Base-by-base conservation (phyloP, 257 asterid genomes). In the Solanum piurae region DNA sequence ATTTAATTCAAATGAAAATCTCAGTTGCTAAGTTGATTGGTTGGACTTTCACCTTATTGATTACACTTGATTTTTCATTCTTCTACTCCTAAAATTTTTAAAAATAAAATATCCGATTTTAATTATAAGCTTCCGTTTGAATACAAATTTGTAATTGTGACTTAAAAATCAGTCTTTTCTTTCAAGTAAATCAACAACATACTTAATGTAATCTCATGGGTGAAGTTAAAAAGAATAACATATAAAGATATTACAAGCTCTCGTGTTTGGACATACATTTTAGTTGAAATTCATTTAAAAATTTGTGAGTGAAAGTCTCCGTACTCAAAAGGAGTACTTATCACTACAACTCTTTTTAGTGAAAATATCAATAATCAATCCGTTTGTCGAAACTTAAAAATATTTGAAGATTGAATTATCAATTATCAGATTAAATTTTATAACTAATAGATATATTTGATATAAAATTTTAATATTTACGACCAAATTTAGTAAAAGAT, bases 281-380 rank as follows among this genome's bases (percentile, higher is more conserved):
- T 62, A 62, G 8, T 23, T n/a, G 31, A n/a, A 64, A 10, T 1
- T 10, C 14, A n/a, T 10, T 10, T 2, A n/a, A n/a, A 62, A 2
- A 0, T 0, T 64, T 9, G 1, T n/a, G 1, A n/a, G 1, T 64
- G 12, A 9, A 10, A n/a, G 3, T n/a, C 16, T n/a, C 27, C 20
- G 20, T 13, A 46, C 55, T 46, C 18, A 46, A 1, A 46, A 12
- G 0, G 55, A 46, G 20, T 46, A 46, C 20, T 46, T 13, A 46
- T 7, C 20, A 46, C 0, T 46, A 46, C 0, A 13, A 46, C 3
- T 46, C 7, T 46, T 46, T 46, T 46, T 46, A 46, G 55, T 46
- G 55, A 3, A 58, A 58, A 10, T 20, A 4, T 18, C 64, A 5
- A 64, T 10, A n/a, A n/a, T 2, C 7, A 10, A 11, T n/a, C 3